phyloP scores from a whole-genome alignment of 2,329 filamentous ascomycete species.

The Cordyceps farinosa region DNA sequence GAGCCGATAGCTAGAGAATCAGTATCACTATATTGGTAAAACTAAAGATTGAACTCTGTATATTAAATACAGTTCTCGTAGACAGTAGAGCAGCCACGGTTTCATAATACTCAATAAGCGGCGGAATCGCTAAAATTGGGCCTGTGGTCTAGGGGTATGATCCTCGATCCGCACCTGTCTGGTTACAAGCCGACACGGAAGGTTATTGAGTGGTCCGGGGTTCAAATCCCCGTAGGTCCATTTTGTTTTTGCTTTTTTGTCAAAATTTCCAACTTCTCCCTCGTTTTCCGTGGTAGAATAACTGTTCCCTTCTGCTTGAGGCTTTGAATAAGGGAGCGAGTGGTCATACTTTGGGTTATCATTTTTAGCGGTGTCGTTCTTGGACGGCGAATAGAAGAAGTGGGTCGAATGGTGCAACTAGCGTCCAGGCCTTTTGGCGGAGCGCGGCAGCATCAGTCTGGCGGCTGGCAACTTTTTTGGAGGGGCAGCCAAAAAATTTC shows the following conservation, averaged over 20 bases:
- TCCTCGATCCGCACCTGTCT: constrained; percentile 6
- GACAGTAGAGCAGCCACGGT: background rate
- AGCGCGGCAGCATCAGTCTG: constrained; percentile 17
- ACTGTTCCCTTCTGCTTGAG: too few relatives aligned
- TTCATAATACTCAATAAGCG: background rate
- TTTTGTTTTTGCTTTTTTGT: background rate
- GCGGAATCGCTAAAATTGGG: background rate
- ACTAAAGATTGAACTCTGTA: too few relatives aligned
- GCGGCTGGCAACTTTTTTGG: constrained; percentile 22
- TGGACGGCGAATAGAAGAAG: background rate
- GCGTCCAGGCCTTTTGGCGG: background rate
- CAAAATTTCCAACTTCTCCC: background rate
- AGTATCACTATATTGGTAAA: too few relatives aligned
- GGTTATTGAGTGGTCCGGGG: constrained; percentile 12
- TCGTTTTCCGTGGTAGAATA: too few relatives aligned
- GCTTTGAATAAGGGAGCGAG: too few relatives aligned
- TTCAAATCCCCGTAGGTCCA: constrained; percentile 16
- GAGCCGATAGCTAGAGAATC: too few relatives aligned
- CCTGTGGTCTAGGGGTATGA: constrained; percentile 16
- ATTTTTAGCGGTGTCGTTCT: background rate
- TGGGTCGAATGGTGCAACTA: background rate
- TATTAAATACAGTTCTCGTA: too few relatives aligned
- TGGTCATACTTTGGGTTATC: too few relatives aligned
- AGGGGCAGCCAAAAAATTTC: constrained; percentile 33
- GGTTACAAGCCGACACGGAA: background rate